Conservation (phyloP, 352 stramenopile genomes). For the Phytophthora europaea region DNA sequence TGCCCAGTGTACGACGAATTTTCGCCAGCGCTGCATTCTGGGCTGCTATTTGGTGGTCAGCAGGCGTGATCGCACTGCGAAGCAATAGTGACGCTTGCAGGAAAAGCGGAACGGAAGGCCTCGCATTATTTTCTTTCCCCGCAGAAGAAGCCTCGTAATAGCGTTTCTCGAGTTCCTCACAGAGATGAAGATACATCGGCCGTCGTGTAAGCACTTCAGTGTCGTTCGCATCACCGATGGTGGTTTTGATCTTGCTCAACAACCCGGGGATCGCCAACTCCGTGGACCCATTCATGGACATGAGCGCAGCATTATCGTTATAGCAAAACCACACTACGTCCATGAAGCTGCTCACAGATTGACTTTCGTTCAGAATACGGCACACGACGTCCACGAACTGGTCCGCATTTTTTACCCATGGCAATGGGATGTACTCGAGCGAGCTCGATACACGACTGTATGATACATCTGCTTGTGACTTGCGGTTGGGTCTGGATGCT, state of each 20-base stretch:
- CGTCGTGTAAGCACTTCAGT: slow-evolving; percentile 43
- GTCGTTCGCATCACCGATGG: slow-evolving; percentile 25
- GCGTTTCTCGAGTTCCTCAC: slow-evolving; percentile 60
- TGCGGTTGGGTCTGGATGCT: slow-evolving; percentile 81
- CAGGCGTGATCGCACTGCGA: slow-evolving; percentile 63
- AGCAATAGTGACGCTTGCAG: slow-evolving; percentile 72
- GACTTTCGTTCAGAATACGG: slow-evolving; percentile 60
- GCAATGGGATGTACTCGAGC: slow-evolving; percentile 78
- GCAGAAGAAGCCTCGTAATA: slow-evolving; percentile 37
- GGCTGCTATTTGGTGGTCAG: slow-evolving; percentile 52
- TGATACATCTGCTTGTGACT: slow-evolving; percentile 86
- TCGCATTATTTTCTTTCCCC: background rate
- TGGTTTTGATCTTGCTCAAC: slow-evolving; percentile 63
- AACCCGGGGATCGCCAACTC: slow-evolving; percentile 64
- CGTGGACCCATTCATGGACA: slow-evolving; percentile 58
- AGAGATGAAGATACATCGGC: slow-evolving; percentile 73
- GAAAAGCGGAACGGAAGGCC: slow-evolving; percentile 45
- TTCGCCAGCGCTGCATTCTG: slow-evolving; percentile 50
- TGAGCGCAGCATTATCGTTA: slow-evolving; percentile 69
- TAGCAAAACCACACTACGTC: slow-evolving; percentile 87
- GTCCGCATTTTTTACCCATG: slow-evolving; percentile 49
- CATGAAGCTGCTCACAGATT: slow-evolving; percentile 69
- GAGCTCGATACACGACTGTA: slow-evolving; percentile 82
- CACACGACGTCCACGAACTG: slow-evolving; percentile 65
- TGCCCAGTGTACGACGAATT: slow-evolving; percentile 56